phyloP scores from a whole-genome alignment of 345 rosid species.

The Euclidium syriacum region DNA sequence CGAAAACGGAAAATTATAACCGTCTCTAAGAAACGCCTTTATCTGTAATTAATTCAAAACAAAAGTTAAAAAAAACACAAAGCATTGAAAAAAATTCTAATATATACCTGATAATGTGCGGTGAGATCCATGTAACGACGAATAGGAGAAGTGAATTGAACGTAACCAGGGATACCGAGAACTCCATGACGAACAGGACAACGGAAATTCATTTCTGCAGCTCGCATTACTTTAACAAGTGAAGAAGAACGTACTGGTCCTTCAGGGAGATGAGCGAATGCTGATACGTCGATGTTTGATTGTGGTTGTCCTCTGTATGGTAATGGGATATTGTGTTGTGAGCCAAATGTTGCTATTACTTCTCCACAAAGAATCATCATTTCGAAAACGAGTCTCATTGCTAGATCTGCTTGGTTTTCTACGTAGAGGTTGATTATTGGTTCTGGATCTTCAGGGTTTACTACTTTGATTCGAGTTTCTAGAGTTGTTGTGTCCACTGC shows the following conservation, averaged over 20 bases:
- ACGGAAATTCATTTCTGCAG: conserved; percentile 83
- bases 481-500: conserved; percentile 80
- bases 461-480: conserved; percentile 84
- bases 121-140: conserved; percentile 96
- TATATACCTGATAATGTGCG: conserved; percentile 99
- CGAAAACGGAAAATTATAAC: conserved; percentile 74
- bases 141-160: conserved; percentile 95
- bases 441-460: conserved; percentile 79
- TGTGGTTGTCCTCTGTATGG: conserved; percentile 99
- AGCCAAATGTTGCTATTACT: conserved; percentile 78
- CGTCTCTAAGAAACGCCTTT: conserved; percentile 82
- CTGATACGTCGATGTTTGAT: conserved; percentile 70
- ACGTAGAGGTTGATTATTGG: conserved; percentile 72
- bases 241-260: conserved; percentile 88
- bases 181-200: conserved; percentile 85
- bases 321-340: conserved; percentile 61
- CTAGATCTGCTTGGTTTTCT: conserved; percentile 87
- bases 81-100: no score
- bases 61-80: no score
- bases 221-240: conserved; percentile 75
- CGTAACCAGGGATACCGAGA: conserved; percentile 91
- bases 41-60: conserved; percentile 36
- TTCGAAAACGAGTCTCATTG: conserved; percentile 93
- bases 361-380: conserved; percentile 99
- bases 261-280: conserved; percentile 86